A percentile compares a stretch with the other conserved stretches of the same genome.
These are phyloP conservation scores for Amyloporia xantha DNA, from an alignment of 768 basidiomycete species.

Conservation along the genomic window DNA sequence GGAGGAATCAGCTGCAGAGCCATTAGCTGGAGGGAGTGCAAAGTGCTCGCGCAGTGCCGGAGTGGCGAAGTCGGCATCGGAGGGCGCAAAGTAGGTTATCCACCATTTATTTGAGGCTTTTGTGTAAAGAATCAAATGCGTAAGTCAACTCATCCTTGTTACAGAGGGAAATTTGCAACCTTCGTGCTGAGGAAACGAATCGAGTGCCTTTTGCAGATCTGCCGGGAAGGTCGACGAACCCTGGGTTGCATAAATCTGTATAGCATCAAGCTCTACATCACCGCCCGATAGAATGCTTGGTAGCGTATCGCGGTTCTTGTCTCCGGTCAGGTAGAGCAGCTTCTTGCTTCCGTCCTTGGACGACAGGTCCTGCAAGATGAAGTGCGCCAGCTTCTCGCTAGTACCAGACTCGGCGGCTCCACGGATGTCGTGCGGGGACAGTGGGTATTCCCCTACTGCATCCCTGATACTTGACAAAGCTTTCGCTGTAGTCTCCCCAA, in stretches of 20 bases:
- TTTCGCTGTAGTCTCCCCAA: slow-evolving; percentile 59
- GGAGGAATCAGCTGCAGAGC: neutral
- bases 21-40: slow-evolving; percentile 22
- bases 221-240: slow-evolving; percentile 45
- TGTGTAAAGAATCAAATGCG: neutral
- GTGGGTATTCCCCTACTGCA: slow-evolving; percentile 18
- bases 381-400: slow-evolving; percentile 57
- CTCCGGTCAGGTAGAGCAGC: slow-evolving; percentile 76
- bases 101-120: slow-evolving; percentile 37
- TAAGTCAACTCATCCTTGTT: neutral
- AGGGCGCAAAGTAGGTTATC: slow-evolving; percentile 76
- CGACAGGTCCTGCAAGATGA: slow-evolving; percentile 42
- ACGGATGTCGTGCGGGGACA: slow-evolving; percentile 31
- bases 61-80: slow-evolving; percentile 50
- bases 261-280: slow-evolving; percentile 36
- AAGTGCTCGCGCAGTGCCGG: slow-evolving; percentile 46
- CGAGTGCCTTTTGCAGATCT: slow-evolving; percentile 27
- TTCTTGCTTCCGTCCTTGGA: slow-evolving; percentile 14
- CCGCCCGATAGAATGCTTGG: slow-evolving; percentile 40
- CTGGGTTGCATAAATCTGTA: slow-evolving; percentile 70
- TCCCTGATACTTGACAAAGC: slow-evolving; percentile 34
- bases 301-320: slow-evolving; percentile 77
- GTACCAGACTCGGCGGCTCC: slow-evolving; percentile 53
- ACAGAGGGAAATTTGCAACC: neutral
- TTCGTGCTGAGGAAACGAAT: neutral